Conservation (phyloP, 805 yeast genomes). For the Kazachstania viticola region DNA sequence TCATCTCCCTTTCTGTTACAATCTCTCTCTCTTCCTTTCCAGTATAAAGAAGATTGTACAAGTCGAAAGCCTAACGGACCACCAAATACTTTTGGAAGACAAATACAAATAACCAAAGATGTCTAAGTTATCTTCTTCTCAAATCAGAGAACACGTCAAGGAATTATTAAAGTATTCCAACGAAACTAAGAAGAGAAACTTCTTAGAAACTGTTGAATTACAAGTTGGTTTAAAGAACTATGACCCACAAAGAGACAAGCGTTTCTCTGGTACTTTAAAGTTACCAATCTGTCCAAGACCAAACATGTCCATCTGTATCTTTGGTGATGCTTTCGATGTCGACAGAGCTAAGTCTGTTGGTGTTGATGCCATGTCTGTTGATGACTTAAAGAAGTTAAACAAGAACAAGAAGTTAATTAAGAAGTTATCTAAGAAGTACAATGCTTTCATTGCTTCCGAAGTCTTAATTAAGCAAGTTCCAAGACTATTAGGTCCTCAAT, state of each 20-base stretch:
- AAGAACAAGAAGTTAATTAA: constrained; percentile 99
- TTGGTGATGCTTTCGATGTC: constrained; percentile 99
- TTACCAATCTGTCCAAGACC: constrained; percentile 99
- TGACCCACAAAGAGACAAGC: constrained; percentile 99
- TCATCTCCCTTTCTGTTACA: too few relatives aligned
- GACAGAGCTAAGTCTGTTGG: constrained; percentile 99
- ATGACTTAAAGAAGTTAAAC: constrained; percentile 99
- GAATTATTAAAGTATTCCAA: constrained; percentile 80
- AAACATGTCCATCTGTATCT: constrained; percentile 99
- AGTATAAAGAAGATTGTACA: constrained; percentile 8
- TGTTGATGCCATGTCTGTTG: constrained; percentile 99
- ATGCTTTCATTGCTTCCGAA: constrained; percentile 98
- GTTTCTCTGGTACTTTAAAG: constrained; percentile 99
- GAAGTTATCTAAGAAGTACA: constrained; percentile 99
- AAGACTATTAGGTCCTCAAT: constrained; percentile 99
- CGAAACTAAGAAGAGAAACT: constrained; percentile 99
- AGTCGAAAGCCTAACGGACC: constrained; percentile 43
- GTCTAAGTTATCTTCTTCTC: constrained; percentile 85
- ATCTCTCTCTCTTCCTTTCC: too few relatives aligned
- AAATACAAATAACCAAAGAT: constrained; percentile 28
- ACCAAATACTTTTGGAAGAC: constrained; percentile 75
- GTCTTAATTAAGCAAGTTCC: constrained; percentile 99
- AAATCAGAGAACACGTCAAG: constrained; percentile 94
- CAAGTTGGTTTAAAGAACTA: constrained; percentile 99
- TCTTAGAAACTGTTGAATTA: constrained; percentile 98